A percentile compares a stretch with the other conserved stretches of the same genome.
These are phyloP conservation scores for Suhomyces kilbournensis DNA, from an alignment of 805 yeast genomes.

Conservation along the genomic window DNA sequence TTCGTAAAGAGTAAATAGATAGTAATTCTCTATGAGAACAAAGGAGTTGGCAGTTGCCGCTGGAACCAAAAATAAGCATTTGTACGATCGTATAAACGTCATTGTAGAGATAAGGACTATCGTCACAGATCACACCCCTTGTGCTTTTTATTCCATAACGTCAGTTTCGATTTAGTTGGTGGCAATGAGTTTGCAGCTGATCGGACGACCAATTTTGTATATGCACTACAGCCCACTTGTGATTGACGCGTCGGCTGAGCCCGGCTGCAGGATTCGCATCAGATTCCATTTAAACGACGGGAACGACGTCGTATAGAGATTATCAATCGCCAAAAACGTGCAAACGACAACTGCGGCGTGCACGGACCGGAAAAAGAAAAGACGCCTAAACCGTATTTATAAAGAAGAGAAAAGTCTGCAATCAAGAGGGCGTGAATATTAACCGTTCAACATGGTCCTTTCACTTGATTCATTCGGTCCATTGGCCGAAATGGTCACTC, in stretches of 20 bases:
- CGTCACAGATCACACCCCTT: no score
- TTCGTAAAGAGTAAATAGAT: constrained; percentile 47
- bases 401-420: neutral
- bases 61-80: neutral
- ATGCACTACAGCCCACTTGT: neutral
- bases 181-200: neutral
- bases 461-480: neutral
- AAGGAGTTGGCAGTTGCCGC: neutral
- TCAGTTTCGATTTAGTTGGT: neutral
- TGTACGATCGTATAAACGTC: neutral
- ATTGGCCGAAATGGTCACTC: neutral
- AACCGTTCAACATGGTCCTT: neutral
- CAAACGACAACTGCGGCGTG: neutral
- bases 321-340: neutral
- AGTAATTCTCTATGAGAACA: no score
- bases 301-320: constrained; percentile 1
- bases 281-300: neutral
- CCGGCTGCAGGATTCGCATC: neutral
- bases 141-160: no score
- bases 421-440: neutral
- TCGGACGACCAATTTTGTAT: neutral
- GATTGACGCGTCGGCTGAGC: neutral
- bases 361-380: neutral
- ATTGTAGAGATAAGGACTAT: no score
- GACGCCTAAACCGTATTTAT: neutral